These are phyloP conservation scores for Blastocystis sp. DNA, from an alignment of 352 stramenopile species.

Conservation along the genomic window DNA sequence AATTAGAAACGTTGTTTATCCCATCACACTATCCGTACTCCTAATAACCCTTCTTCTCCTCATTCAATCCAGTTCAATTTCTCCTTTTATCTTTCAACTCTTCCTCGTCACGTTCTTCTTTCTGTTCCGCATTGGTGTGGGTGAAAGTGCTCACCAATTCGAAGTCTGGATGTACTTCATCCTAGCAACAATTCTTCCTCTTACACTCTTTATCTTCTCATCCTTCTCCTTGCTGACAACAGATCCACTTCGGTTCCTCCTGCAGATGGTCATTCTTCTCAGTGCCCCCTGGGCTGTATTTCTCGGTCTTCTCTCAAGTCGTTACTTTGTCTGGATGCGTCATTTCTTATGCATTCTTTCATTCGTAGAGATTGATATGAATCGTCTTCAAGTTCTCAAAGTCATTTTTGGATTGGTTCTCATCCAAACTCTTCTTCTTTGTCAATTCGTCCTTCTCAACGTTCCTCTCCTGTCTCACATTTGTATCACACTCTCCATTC, in stretches of 20 bases:
- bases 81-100: constrained; percentile 24
- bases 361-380: constrained; percentile 8
- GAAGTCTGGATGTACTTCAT: constrained; percentile 50
- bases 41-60: constrained; percentile 18
- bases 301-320: constrained; percentile 26
- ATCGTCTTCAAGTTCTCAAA: constrained; percentile 35
- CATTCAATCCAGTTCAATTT: background rate
- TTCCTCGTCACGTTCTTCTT: background rate
- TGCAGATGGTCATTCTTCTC: background rate
- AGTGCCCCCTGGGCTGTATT: background rate
- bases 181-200: background rate
- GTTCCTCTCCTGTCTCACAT: background rate
- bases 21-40: constrained; percentile 24
- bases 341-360: background rate
- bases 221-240: background rate
- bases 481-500: background rate
- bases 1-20: constrained; percentile 29
- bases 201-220: background rate
- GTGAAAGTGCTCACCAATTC: background rate
- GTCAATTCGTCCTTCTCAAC: background rate
- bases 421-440: background rate
- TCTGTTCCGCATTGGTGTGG: background rate
- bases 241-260: background rate
- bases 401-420: constrained; percentile 19
- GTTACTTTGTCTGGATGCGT: constrained; percentile 39